Evolutionary conservation across 129 eudicot genomes (phyloP), one percentile per base, ranked within the genome.

Genomic region (Flaveria bidentis): DNA sequence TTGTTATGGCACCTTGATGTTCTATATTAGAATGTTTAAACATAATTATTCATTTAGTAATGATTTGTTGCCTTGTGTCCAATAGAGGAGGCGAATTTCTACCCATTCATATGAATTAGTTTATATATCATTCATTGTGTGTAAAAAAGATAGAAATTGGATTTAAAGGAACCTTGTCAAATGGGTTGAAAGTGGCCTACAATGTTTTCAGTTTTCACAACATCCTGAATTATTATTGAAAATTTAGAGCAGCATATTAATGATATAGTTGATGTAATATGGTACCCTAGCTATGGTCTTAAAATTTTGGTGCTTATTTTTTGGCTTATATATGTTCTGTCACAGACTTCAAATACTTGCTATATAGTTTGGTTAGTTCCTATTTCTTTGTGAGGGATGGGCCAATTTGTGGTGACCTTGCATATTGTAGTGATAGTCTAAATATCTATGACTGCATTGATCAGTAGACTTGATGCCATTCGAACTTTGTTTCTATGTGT

Each of bases 1-100:
- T 26, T 46, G 57, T 17, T 25, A 46, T 63, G 72, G 72, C 39
- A n/a, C 51, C 50, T 46, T 62, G 72, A 28, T 45, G 71, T 58
- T 46, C 39, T 33, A 26, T 30, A 12, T 62, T 46, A 26, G 61
- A 62, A 45, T 62, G 60, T 45, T 3, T 60, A 44, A 42, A 46
- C n/a, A 61, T 74, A 45, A 16, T 61, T 26, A 45, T 46, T 74
- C 47, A 15, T 22, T 67, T 5, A 28, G 42, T n/a, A 60, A 28
- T 61, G 58, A 74, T 45, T 53, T 64, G 39, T 62, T 46, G 9
- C 15, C 39, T 17, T 26, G 58, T 72, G 52, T 72, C 67, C 52
- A 72, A 16, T 55, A 20, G 47, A 72, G 76, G 51, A 9, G 67
- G 51, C 22, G 33, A 33, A 30, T 55, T 33, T 72, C 50, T 36